A percentile compares a stretch with the other conserved stretches of the same genome.
Conservation (phyloP, 2,329 filamentous ascomycete species). For the Colletotrichum destructivum region DNA sequence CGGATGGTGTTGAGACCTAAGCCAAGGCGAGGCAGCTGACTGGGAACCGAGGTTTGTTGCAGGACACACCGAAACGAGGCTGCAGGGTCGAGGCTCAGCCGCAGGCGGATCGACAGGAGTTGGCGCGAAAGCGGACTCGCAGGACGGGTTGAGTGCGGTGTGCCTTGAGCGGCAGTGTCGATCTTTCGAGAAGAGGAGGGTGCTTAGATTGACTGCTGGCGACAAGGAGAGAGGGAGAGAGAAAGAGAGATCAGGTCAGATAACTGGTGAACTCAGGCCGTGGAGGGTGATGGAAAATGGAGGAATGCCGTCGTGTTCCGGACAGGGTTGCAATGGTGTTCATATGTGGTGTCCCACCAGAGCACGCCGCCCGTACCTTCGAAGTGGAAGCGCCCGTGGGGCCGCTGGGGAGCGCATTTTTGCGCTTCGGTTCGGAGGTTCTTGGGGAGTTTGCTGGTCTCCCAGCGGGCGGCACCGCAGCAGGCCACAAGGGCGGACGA, state of each 20-base stretch:
- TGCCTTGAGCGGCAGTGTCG: conserved; percentile 4
- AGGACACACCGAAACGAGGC: conserved; percentile 30
- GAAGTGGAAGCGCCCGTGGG: conserved; percentile 38
- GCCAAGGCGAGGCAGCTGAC: conserved; percentile 19
- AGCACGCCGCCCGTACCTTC: conserved; percentile 18
- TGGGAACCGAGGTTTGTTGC: conserved; percentile 39
- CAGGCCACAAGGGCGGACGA: conserved; percentile 20
- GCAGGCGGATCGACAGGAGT: conserved; percentile 29
- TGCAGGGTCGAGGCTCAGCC: conserved; percentile 31
- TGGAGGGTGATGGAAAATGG: conserved; percentile 39
- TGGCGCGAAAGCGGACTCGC: conserved; percentile 1
- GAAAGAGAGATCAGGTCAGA: background rate
- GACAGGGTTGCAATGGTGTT: conserved; percentile 43
- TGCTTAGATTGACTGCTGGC: conserved; percentile 11
- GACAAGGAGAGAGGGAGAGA: conserved; percentile 5
- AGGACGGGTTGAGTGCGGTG: background rate
- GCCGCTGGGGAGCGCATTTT: conserved; percentile 38
- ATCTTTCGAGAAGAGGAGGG: conserved; percentile 8
- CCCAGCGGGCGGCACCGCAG: conserved; percentile 4
- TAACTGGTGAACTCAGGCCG: conserved; percentile 27
- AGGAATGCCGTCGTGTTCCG: conserved; percentile 42
- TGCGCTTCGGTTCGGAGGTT: conserved; percentile 24
- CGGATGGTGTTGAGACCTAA: conserved; percentile 25
- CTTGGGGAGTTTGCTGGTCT: conserved; percentile 29
- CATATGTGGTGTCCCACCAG: conserved; percentile 40